Base-by-base conservation (phyloP, 495 filamentous ascomycete species). In the Tuber brumale region DNA sequence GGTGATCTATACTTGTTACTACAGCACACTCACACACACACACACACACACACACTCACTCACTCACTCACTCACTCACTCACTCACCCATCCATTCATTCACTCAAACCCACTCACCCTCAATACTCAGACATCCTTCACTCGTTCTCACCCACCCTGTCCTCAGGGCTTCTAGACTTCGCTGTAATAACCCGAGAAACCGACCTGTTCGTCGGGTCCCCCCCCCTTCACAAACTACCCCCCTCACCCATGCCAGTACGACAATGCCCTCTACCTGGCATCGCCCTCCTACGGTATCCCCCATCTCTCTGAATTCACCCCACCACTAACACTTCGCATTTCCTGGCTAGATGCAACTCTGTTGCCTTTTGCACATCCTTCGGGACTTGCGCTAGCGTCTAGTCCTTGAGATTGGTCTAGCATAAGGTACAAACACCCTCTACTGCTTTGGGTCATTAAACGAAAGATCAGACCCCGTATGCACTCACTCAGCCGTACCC, bases 191-290 rank as follows among this genome's bases (percentile, higher is more conserved):
- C 61, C 73, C 57, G 73, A 72, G 27, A 79, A 79, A 79, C 43
- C 35, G 71, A 77, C 77, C 69, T 43, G 39, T 71, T 74, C 66
- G 57, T 73, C 71, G 73, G 73, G 78, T 51, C 78, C 70, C 70
- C 72, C 78, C 70, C 70, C 72, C 72, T 75, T 72, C 66, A 73
- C 57, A 35, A 35, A 7, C 27, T 35, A 2, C 37, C 39, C 72
- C 44, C 75, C 61, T 80, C 78, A 80, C 23, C 27, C 75, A 37
- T 69, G 46, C 78, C 57, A 80, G 79, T 79, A 46, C 23, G 72
- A 44, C 44, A 72, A 27, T 46, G 31, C 48, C 31, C 21, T 51
- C 70, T 45, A 72, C 18, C 75, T 79, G 45, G 77, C 77, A 79
- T 79, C 70, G 73, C 78, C 78, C 72, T 79, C 69, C 45, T 70